phyloP scores from a whole-genome alignment of 1,284 basidiomycete species.

The Lignosus rhinocerotis region DNA sequence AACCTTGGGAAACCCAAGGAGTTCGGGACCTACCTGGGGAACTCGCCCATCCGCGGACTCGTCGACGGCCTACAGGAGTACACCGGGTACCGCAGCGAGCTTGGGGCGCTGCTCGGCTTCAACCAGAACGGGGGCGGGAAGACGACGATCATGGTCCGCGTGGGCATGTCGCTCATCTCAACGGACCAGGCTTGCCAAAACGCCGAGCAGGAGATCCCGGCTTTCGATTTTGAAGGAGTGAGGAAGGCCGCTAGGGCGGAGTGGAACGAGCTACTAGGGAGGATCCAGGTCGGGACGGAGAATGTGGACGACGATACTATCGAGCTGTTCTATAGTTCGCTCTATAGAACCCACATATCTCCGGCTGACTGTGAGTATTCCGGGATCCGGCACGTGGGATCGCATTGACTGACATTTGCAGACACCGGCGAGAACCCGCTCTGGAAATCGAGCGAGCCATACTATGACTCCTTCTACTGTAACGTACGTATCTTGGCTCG shows the following conservation, averaged over 20 bases:
- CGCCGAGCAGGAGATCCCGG: conserved; percentile 60
- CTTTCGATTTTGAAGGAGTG: conserved; percentile 55
- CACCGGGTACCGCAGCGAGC: conserved; percentile 29
- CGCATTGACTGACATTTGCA: conserved; percentile 24
- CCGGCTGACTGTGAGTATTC: conserved; percentile 58
- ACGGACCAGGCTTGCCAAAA: conserved; percentile 58
- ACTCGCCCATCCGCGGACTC: conserved; percentile 39
- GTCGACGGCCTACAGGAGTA: conserved; percentile 6
- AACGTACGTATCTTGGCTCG: background rate
- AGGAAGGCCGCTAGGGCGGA: conserved; percentile 41
- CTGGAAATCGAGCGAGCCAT: background rate
- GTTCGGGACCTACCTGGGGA: conserved; percentile 55
- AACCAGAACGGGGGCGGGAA: conserved; percentile 35
- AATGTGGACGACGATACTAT: conserved; percentile 51
- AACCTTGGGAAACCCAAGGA: conserved; percentile 44
- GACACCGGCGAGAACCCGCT: conserved; percentile 50
- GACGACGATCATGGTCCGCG: conserved; percentile 52
- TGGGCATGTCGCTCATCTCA: conserved; percentile 64
- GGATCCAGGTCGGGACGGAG: conserved; percentile 53
- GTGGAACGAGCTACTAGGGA: conserved; percentile 59
- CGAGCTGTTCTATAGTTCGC: conserved; percentile 59
- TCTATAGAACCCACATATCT: conserved; percentile 66
- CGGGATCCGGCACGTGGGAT: too few species aligned
- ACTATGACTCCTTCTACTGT: conserved; percentile 2
- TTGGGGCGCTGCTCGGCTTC: conserved; percentile 57